Base-by-base conservation (phyloP, 2,329 filamentous ascomycete genomes). In the Aspergillus proliferans region DNA sequence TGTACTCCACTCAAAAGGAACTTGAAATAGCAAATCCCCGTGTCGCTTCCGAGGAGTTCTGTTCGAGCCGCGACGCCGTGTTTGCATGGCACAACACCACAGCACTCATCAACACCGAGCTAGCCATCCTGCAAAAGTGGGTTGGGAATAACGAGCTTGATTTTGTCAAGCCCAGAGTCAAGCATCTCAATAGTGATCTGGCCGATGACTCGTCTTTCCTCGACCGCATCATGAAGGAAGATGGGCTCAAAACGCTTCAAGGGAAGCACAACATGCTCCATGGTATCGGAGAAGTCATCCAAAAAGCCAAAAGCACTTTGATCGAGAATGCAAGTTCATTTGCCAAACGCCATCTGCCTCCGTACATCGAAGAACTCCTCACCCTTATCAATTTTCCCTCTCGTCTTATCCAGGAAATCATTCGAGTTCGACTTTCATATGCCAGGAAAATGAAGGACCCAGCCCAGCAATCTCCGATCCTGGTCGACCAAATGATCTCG, bases 61-160 rank as follows among this genome's bases (percentile, higher is more conserved):
- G 81, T 53, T 85, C 91, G 53, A 89, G 89, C 24, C 93, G 87
- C 62, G 87, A 95, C 65, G 86, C 92, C 44, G 86, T 98, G 56
- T 83, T 95, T 53, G 85, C 92, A 3, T 98, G 93, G 93, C 86
- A 95, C 76, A 98, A 97, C 70, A 96, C 91, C 46, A 96, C 91
- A 28, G 85, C 92, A 64, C 83, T 95, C 64, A 97, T 98, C 76
- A 95, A 94, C 67, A 95, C 88, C 2, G 88, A 98, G 68, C 80
- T 98, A 51, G 84, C 84, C 12, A 91, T 97, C 55, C 71, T 98
- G 54, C 91, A 93, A 68, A 90, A 86, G 54, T 98, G 93, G 93
- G 93, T 98, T 22, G 93, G 93, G 47, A 98, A 98, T 63, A 84
- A 91, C 34, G 91, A 95, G 63, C 80, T 98, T 36, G 90, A 97